Conservation (phyloP, 2,329 filamentous ascomycete genomes). For the Fusarium metavorans region DNA sequence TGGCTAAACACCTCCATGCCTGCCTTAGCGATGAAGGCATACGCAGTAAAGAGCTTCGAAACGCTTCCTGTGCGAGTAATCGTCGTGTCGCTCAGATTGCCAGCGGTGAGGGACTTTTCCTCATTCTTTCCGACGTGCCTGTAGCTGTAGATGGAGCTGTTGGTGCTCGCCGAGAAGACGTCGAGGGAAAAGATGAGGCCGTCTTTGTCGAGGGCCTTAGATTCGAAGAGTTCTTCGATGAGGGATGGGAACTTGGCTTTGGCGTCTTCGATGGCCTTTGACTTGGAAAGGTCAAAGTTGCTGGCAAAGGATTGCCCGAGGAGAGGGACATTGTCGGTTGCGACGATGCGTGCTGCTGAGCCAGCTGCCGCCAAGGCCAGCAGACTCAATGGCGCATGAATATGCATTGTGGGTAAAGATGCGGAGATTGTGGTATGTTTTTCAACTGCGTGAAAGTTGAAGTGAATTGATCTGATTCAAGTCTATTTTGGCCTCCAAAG, state of each 20-base stretch:
- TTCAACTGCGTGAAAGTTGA: background rate
- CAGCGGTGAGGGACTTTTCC: constrained; percentile 27
- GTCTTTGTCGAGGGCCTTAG: constrained; percentile 20
- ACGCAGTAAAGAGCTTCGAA: constrained; percentile 29
- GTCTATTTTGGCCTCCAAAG: background rate
- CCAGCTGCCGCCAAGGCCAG: background rate
- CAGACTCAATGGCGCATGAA: background rate
- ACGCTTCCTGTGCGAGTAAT: constrained; percentile 31
- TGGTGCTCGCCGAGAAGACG: constrained; percentile 43
- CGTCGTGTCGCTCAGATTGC: constrained; percentile 27
- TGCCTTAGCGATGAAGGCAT: constrained; percentile 28
- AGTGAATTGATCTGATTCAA: background rate
- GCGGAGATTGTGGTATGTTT: background rate
- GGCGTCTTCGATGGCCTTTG: constrained; percentile 10
- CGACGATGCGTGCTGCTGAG: constrained; percentile 8
- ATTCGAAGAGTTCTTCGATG: constrained; percentile 21
- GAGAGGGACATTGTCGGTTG: constrained; percentile 35
- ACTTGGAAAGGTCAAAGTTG: constrained; percentile 34
- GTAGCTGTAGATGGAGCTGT: constrained; percentile 41
- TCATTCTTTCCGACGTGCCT: constrained; percentile 31
- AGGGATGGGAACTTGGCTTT: constrained; percentile 20
- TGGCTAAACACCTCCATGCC: constrained; percentile 29
- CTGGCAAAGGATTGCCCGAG: constrained; percentile 36
- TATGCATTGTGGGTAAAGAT: background rate
- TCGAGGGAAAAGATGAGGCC: constrained; percentile 38